Base-by-base conservation (phyloP, 768 basidiomycete genomes). In the Mycena venus region DNA sequence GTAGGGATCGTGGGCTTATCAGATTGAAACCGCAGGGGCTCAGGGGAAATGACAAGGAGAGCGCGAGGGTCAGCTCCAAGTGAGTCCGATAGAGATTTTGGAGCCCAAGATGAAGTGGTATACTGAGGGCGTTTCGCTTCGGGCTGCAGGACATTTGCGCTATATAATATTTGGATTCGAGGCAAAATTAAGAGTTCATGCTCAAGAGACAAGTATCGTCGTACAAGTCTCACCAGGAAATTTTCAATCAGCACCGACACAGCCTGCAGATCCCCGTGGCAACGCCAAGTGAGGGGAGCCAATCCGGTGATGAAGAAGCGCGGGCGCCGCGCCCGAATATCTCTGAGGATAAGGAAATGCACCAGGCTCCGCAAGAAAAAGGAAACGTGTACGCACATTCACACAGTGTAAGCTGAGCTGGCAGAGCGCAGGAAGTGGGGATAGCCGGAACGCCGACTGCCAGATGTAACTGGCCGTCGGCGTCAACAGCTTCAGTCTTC, bases 61-160 rank as follows among this genome's bases (percentile, higher is more conserved):
- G 53, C 53, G 53, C 53, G 53, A 56, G 53, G 53, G 53, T 56
- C 53, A 31, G 53, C 53, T 56, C 53, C 53, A 56, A 56, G 53
- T 56, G 53, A 56, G 53, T 29, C 53, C 53, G 53, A 56, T 17
- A 32, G 53, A 55, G 12, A 56, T 25, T 56, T 56, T 56, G 53
- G 29, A 56, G 27, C 53, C 29, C 53, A 25, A 55, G 53, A 29
- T 55, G 53, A 55, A 31, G 15, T 31, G 31, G 29, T 56, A 56
- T 32, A 56, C 53, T 56, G 53, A 56, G 53, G 31, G 53, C 31
- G 29, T 56, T 56, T 56, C 53, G 31, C 53, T 56, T 56, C 53
- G 53, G n/a, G 31, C 53, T 53, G 53, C 53, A 56, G 53, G 53
- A 56, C 53, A 31, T 56, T 32, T 56, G 31, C 53, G 31, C 27